These are phyloP conservation scores for Diplodia seriata DNA, from an alignment of 2,329 filamentous ascomycete genomes.

Conservation along the genomic window DNA sequence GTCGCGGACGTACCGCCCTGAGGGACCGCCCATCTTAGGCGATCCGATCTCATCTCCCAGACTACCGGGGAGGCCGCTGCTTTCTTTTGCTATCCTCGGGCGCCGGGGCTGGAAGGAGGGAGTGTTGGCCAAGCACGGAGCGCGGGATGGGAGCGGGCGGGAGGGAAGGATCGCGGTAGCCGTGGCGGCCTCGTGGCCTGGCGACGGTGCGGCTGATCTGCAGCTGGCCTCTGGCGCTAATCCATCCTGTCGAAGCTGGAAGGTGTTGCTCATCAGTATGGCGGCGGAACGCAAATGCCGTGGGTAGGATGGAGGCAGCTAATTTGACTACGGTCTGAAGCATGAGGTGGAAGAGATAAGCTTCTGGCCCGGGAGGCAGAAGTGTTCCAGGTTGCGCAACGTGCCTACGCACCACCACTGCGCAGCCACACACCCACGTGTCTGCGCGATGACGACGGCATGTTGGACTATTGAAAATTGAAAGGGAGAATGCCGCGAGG, in stretches of 20 bases:
- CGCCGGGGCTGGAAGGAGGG: background rate
- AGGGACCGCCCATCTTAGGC: background rate
- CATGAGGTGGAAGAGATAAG: slow-evolving; percentile 5
- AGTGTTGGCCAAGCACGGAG: slow-evolving; percentile 5
- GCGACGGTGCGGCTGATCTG: background rate
- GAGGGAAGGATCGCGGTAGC: slow-evolving; percentile 12
- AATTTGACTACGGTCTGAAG: background rate
- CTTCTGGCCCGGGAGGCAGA: background rate
- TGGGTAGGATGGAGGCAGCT: background rate
- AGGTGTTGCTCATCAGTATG: no score
- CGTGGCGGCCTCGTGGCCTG: background rate
- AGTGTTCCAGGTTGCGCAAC: slow-evolving; percentile 24
- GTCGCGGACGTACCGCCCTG: background rate
- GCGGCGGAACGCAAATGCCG: background rate
- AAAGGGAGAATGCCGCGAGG: background rate
- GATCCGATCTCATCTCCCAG: background rate
- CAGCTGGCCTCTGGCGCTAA: background rate
- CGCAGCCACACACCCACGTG: slow-evolving; percentile 6
- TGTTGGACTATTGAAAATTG: slow-evolving; percentile 6
- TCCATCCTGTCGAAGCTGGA: background rate
- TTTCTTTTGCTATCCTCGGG: background rate
- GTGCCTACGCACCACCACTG: slow-evolving; percentile 7
- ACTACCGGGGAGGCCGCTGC: background rate
- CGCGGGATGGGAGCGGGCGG: slow-evolving; percentile 7
- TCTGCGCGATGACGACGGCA: background rate